phyloP scores from a whole-genome alignment of 2,329 filamentous ascomycete genomes.

The Colletotrichum lentis region DNA sequence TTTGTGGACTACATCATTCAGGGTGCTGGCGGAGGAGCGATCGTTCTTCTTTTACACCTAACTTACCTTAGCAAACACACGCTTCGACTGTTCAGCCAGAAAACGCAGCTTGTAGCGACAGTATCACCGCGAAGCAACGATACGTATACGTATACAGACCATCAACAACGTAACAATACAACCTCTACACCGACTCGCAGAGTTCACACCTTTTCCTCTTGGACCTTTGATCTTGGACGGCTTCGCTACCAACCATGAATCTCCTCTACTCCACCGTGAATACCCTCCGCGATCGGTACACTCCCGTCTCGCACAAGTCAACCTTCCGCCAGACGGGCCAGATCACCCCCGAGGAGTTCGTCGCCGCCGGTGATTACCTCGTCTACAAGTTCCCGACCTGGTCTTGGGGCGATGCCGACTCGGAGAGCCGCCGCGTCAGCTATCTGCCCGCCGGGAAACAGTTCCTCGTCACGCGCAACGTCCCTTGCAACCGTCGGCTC shows the following conservation, averaged over 20 bases:
- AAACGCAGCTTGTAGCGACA: not conserved
- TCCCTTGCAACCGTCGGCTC: slow-evolving; percentile 90
- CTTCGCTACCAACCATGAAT: slow-evolving; percentile 69
- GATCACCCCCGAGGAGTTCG: slow-evolving; percentile 96
- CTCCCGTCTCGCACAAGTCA: slow-evolving; percentile 86
- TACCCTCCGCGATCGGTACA: slow-evolving; percentile 88
- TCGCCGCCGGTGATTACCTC: slow-evolving; percentile 94
- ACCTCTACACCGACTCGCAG: slow-evolving; percentile 6
- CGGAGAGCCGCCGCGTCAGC: slow-evolving; percentile 77
- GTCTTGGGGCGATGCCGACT: slow-evolving; percentile 92
- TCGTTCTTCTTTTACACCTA: not conserved
- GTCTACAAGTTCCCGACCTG: slow-evolving; percentile 99
- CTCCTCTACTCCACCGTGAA: slow-evolving; percentile 93
- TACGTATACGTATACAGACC: not conserved
- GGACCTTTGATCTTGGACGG: not conserved
- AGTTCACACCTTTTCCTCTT: not conserved
- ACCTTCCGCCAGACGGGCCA: slow-evolving; percentile 94
- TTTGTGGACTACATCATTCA: slow-evolving; percentile 31
- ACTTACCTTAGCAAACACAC: slow-evolving; percentile 2
- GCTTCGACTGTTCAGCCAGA: not conserved
- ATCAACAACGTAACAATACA: not conserved
- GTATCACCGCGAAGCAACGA: slow-evolving; percentile 8
- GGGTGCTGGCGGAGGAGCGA: slow-evolving; percentile 8
- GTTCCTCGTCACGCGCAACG: slow-evolving; percentile 92
- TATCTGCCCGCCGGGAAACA: slow-evolving; percentile 92